Percentiles rank a stretch among this genome's conserved stretches.
Conservation (phyloP, 2,329 filamentous ascomycete species). For the Helminthosporium solani region DNA sequence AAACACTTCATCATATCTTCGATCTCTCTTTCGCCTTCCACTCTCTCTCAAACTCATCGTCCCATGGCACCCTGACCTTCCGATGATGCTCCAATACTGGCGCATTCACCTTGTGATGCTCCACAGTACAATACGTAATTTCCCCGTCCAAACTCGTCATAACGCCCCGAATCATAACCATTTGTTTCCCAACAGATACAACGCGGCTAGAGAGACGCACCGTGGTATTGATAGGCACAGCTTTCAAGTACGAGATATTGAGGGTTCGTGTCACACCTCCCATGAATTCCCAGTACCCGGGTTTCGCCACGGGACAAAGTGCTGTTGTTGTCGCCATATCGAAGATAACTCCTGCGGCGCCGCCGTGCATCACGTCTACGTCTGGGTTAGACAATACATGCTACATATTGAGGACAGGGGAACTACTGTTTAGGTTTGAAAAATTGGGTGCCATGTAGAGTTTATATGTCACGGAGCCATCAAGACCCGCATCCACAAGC, state of each 20-base stretch:
- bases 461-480: constrained; percentile 39
- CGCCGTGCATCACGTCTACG: constrained; percentile 44
- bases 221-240: constrained; percentile 49
- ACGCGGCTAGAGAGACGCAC: constrained; percentile 48
- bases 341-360: constrained; percentile 31
- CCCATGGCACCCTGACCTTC: constrained; percentile 45
- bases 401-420: background rate
- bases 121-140: constrained; percentile 51
- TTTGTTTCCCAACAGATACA: constrained; percentile 51
- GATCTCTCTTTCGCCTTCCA: constrained; percentile 13
- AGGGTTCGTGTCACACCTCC: constrained; percentile 53
- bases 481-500: constrained; percentile 38
- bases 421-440: constrained; percentile 43
- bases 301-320: constrained; percentile 50
- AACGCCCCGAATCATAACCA: constrained; percentile 53
- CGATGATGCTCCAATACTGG: constrained; percentile 45
- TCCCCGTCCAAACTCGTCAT: constrained; percentile 54
- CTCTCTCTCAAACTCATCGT: constrained; percentile 45
- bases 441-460: constrained; percentile 37
- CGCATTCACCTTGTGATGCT: constrained; percentile 55
- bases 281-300: constrained; percentile 56
- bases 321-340: constrained; percentile 51
- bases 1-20: background rate
- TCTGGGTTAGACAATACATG: background rate
- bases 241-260: constrained; percentile 54